Percentiles rank a stretch among this genome's conserved stretches.
These are phyloP conservation scores for Globisporangium emineosum DNA, from an alignment of 352 stramenopile genomes.

Conservation along the genomic window DNA sequence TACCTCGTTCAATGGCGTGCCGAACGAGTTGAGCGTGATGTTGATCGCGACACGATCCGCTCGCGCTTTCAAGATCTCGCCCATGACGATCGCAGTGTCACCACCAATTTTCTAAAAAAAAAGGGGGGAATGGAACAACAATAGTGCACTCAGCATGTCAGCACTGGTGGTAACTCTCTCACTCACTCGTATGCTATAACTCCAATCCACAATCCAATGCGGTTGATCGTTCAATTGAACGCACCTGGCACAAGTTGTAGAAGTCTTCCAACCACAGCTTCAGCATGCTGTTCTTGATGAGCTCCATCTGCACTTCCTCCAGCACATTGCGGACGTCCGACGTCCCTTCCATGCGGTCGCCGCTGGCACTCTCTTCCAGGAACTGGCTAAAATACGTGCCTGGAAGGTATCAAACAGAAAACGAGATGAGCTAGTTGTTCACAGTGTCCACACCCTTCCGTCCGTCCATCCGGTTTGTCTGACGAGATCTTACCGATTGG, in stretches of 20 bases:
- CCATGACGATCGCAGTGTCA: constrained; percentile 97
- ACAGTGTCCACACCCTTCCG: neutral
- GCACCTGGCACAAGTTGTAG: constrained; percentile 91
- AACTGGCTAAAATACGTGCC: constrained; percentile 98
- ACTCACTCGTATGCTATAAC: neutral
- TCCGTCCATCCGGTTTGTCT: neutral
- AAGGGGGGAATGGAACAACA: neutral
- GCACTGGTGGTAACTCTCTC: neutral
- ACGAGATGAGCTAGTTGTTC: neutral
- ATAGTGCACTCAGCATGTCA: neutral
- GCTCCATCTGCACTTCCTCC: constrained; percentile 98
- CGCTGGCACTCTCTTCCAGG: constrained; percentile 91
- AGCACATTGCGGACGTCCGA: constrained; percentile 95
- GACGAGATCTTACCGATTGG: constrained; percentile 84
- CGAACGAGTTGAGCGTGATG: constrained; percentile 99
- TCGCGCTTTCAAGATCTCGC: constrained; percentile 92
- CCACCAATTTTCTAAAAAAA: constrained; percentile 87
- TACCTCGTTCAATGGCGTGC: constrained; percentile 87
- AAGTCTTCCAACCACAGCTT: constrained; percentile 97
- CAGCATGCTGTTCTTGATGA: constrained; percentile 99
- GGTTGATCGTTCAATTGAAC: constrained; percentile 1
- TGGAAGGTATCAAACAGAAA: constrained; percentile 17
- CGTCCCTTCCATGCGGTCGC: constrained; percentile 79
- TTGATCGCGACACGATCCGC: constrained; percentile 99
- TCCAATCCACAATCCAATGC: neutral